A percentile compares a stretch with the other conserved stretches of the same genome.
Evolutionary conservation across 176 grass and related monocot species (phyloP).

Genomic region (Musa beccarii): DNA sequence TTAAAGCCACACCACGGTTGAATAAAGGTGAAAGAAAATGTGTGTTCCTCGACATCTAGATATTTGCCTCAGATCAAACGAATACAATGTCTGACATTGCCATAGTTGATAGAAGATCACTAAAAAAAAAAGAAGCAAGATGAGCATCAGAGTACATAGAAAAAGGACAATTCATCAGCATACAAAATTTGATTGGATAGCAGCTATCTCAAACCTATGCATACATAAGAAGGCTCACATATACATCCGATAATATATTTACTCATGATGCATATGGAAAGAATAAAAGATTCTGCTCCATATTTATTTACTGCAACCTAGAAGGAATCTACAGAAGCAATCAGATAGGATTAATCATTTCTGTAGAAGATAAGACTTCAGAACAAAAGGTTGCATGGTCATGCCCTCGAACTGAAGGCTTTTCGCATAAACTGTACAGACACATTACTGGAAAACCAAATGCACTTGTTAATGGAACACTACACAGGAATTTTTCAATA

Average conservation of each 20-base stretch:
- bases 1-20: neutral
- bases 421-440: neutral
- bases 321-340: neutral
- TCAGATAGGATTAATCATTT: neutral
- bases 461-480: neutral
- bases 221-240: neutral
- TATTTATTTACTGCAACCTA: neutral
- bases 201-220: neutral
- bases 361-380: neutral
- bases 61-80: neutral
- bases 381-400: neutral
- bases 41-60: neutral
- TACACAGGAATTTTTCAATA: neutral
- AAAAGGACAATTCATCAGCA: too few relatives aligned
- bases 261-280: too few relatives aligned
- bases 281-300: too few relatives aligned
- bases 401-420: neutral
- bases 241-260: neutral
- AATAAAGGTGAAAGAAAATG: neutral
- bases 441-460: neutral
- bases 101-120: neutral
- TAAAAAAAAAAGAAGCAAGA: too few relatives aligned
- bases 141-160: too few relatives aligned
- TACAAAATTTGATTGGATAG: neutral
- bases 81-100: neutral